phyloP scores from a whole-genome alignment of 768 basidiomycete genomes.

The Lactifluus echinatus region DNA sequence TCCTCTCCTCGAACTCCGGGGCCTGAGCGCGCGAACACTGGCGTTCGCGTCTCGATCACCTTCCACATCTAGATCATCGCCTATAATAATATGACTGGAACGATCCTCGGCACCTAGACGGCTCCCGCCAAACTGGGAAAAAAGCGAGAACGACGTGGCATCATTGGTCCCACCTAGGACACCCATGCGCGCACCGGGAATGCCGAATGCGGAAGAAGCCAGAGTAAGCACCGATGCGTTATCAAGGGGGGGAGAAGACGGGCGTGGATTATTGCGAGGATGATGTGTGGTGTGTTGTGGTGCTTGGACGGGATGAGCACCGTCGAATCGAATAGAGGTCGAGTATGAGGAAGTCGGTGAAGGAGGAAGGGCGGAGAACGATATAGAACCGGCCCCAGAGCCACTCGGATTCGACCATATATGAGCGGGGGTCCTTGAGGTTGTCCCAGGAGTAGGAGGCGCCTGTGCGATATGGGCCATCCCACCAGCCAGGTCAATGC shows the following conservation, averaged over 20 bases:
- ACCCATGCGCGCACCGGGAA: constrained; percentile 48
- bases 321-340: constrained; percentile 30
- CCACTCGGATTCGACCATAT: constrained; percentile 39
- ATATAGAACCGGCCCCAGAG: constrained; percentile 51
- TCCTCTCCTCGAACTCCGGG: constrained; percentile 74
- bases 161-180: constrained; percentile 24
- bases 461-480: constrained; percentile 92
- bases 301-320: constrained; percentile 52
- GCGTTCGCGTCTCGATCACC: constrained; percentile 66
- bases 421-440: constrained; percentile 49
- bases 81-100: constrained; percentile 56
- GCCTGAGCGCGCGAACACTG: constrained; percentile 82
- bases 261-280: constrained; percentile 91
- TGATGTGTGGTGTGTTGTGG: constrained; percentile 89
- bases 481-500: constrained; percentile 74
- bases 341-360: constrained; percentile 35
- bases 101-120: constrained; percentile 42
- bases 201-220: constrained; percentile 85
- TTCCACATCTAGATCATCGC: constrained; percentile 29
- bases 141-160: constrained; percentile 61
- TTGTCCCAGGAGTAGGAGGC: constrained; percentile 48
- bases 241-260: constrained; percentile 81
- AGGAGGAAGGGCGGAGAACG: constrained; percentile 62
- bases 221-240: constrained; percentile 91
- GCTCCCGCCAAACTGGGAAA: constrained; percentile 34